A percentile compares a stretch with the other conserved stretches of the same genome.
phyloP scores from a whole-genome alignment of 164 flowering plant species.

The Vitis cinerea region DNA sequence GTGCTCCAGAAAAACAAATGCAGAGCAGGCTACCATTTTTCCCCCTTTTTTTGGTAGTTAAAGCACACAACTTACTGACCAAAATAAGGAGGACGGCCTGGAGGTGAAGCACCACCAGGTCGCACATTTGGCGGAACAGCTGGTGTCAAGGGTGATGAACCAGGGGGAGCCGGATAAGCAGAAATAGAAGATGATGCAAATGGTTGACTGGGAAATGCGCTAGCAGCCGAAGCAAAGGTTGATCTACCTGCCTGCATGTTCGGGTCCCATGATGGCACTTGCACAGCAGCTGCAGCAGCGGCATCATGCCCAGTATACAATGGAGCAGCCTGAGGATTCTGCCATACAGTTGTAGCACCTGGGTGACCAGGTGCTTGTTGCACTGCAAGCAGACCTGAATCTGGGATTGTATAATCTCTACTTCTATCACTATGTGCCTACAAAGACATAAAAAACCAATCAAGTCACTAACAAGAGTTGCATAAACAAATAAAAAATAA shows the following conservation, averaged over 20 bases:
- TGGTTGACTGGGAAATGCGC: conserved; percentile 48
- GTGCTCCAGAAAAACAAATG: too few species aligned
- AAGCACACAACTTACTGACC: conserved; percentile 24
- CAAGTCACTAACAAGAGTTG: background rate
- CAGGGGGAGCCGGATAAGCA: conserved; percentile 27
- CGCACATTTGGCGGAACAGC: conserved; percentile 29
- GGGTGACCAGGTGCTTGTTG: conserved; percentile 43
- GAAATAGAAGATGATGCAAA: conserved; percentile 29
- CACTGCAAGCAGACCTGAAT: conserved; percentile 39
- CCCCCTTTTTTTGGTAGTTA: too few species aligned
- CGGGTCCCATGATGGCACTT: conserved; percentile 55
- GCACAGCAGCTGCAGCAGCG: conserved; percentile 20
- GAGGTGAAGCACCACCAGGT: conserved; percentile 33
- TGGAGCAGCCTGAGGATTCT: conserved; percentile 42
- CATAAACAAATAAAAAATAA: background rate
- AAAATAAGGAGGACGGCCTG: conserved; percentile 40
- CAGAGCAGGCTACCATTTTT: too few species aligned
- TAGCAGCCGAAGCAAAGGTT: conserved; percentile 34
- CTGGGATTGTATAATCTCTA: conserved; percentile 76
- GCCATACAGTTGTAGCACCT: conserved; percentile 45
- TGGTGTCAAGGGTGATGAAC: conserved; percentile 24
- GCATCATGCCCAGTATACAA: conserved; percentile 31
- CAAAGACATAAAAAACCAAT: background rate
- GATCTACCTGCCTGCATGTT: conserved; percentile 33
- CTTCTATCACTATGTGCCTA: conserved; percentile 84